Conservation (phyloP, 768 basidiomycete species). For the Lyophyllum atratum region DNA sequence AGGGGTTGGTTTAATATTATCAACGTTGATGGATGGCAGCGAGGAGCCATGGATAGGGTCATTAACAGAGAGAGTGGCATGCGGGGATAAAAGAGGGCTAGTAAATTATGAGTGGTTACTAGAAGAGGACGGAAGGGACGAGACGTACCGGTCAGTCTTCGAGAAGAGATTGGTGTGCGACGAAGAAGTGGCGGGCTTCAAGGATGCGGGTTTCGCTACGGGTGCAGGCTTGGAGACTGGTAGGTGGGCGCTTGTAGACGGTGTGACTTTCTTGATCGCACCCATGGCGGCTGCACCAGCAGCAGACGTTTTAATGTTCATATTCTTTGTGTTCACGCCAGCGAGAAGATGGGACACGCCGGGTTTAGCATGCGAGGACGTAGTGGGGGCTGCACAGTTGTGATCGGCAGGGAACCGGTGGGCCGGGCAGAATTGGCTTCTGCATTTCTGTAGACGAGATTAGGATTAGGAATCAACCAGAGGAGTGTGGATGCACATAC, state of each 20-base stretch:
- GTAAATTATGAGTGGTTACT: slow-evolving; percentile 69
- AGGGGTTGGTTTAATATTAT: slow-evolving; percentile 8
- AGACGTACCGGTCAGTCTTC: slow-evolving; percentile 67
- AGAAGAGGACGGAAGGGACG: slow-evolving; percentile 22
- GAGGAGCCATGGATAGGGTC: slow-evolving; percentile 4
- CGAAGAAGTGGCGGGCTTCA: slow-evolving; percentile 16
- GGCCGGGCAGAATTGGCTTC: slow-evolving; percentile 68
- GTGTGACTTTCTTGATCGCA: slow-evolving; percentile 36
- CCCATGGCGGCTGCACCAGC: slow-evolving; percentile 23
- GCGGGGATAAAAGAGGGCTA: slow-evolving; percentile 43
- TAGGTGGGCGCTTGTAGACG: slow-evolving; percentile 25
- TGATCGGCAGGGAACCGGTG: slow-evolving; percentile 84
- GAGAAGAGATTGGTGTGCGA: slow-evolving; percentile 38
- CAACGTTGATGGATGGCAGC: slow-evolving; percentile 11
- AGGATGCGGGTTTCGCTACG: slow-evolving; percentile 19
- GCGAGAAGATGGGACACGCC: slow-evolving; percentile 14
- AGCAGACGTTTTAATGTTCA: slow-evolving; percentile 40
- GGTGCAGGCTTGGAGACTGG: slow-evolving; percentile 14
- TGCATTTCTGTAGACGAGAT: slow-evolving; percentile 55
- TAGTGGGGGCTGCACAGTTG: slow-evolving; percentile 40
- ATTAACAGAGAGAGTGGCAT: slow-evolving; percentile 19
- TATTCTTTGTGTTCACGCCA: slow-evolving; percentile 41
- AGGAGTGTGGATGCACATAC: slow-evolving; percentile 44
- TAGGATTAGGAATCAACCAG: background rate
- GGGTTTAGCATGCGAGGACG: slow-evolving; percentile 17